Evolutionary conservation across 305 asterid genomes (phyloP).

Genomic region (Fraxinus ornus): DNA sequence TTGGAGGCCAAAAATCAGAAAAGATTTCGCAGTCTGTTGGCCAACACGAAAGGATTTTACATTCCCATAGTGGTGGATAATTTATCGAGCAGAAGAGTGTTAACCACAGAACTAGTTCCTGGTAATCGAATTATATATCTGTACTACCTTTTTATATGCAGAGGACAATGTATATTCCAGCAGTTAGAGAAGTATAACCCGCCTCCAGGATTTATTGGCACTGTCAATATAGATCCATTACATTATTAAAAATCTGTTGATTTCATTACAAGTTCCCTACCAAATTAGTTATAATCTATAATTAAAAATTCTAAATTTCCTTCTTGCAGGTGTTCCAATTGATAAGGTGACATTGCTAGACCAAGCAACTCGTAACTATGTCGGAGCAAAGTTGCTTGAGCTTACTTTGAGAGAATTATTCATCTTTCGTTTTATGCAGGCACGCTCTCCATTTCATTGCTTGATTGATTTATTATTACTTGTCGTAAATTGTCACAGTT

Average conservation of each 20-base stretch:
- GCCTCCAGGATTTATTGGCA: not conserved
- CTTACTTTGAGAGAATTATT: slow-evolving; percentile 84
- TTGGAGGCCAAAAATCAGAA: slow-evolving; percentile 84
- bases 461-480: not conserved
- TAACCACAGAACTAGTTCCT: slow-evolving; percentile 85
- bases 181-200: not conserved
- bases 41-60: slow-evolving; percentile 58
- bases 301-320: slow-evolving; percentile 9
- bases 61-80: slow-evolving; percentile 82
- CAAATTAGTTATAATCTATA: not conserved
- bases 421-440: slow-evolving; percentile 92
- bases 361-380: slow-evolving; percentile 82
- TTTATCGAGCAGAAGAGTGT: slow-evolving; percentile 73
- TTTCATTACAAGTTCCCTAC: not conserved
- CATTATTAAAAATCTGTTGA: not conserved
- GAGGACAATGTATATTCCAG: slow-evolving; percentile 3
- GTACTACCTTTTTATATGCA: not conserved
- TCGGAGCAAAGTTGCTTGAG: slow-evolving; percentile 80
- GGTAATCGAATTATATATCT: slow-evolving; percentile 47
- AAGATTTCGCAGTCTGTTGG: slow-evolving; percentile 62
- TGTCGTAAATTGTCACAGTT: not conserved
- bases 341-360: slow-evolving; percentile 79
- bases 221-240: slow-evolving; percentile 11
- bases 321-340: slow-evolving; percentile 73
- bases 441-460: slow-evolving; percentile 32